These are phyloP conservation scores for Tetrahymena malaccensis DNA, from an alignment of 73 alveolate species.

Conservation along the genomic window DNA sequence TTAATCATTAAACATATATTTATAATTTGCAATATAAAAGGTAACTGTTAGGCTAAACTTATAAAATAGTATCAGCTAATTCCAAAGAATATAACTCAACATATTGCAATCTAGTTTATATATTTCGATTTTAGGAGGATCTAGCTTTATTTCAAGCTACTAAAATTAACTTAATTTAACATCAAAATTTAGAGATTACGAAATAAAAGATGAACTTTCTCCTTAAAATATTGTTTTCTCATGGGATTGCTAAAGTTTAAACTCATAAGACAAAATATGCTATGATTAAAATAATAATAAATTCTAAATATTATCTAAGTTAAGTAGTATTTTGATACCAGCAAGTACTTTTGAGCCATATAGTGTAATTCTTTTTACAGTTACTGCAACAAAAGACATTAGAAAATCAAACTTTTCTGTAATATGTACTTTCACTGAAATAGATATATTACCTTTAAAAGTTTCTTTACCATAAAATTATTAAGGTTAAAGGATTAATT, in stretches of 20 bases:
- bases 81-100: too few relatives aligned
- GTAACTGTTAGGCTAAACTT: too few relatives aligned
- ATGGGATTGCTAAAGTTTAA: background rate
- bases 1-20: too few relatives aligned
- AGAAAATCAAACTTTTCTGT: background rate
- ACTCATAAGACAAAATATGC: background rate
- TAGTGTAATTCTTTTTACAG: background rate
- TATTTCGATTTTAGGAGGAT: background rate
- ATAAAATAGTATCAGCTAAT: too few relatives aligned
- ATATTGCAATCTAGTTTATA: background rate
- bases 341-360: background rate
- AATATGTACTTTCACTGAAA: background rate
- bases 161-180: background rate
- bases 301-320: too few relatives aligned
- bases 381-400: background rate
- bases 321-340: background rate
- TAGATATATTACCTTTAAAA: background rate
- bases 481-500: too few relatives aligned
- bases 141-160: background rate
- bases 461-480: background rate
- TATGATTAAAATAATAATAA: background rate
- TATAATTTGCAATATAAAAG: too few relatives aligned
- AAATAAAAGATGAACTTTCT: background rate
- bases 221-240: background rate
- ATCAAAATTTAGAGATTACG: background rate